phyloP scores from a whole-genome alignment of 148 eudicot species.

The Selenicereus undatus region DNA sequence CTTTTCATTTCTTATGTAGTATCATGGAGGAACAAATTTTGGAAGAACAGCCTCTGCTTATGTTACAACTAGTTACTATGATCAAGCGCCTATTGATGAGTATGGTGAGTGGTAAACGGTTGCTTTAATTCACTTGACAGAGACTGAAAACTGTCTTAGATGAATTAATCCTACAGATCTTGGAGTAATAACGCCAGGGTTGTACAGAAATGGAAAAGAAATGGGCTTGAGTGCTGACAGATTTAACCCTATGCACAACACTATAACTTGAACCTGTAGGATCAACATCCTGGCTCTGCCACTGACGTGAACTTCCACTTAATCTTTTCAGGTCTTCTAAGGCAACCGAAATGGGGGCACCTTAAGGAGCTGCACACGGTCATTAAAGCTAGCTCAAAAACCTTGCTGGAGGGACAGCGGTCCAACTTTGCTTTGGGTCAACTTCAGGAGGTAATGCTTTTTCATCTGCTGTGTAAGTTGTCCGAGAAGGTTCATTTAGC shows the following conservation, averaged over 20 bases:
- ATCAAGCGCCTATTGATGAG: slow-evolving; percentile 59
- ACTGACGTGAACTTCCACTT: background rate
- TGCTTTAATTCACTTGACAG: background rate
- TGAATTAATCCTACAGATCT: background rate
- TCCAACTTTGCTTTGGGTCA: slow-evolving; percentile 34
- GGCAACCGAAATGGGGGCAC: slow-evolving; percentile 73
- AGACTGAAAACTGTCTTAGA: background rate
- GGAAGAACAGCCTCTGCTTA: slow-evolving; percentile 52
- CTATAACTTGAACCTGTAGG: background rate
- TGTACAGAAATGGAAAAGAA: background rate
- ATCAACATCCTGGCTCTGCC: background rate
- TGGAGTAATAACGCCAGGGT: background rate
- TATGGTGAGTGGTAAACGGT: slow-evolving; percentile 36
- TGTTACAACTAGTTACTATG: slow-evolving; percentile 51
- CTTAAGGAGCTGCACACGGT: slow-evolving; percentile 49
- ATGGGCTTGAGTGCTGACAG: background rate
- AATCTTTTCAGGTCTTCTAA: slow-evolving; percentile 38
- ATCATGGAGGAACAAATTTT: slow-evolving; percentile 58
- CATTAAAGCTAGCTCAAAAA: slow-evolving; percentile 36
- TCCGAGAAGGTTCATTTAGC: background rate
- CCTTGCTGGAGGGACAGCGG: slow-evolving; percentile 37
- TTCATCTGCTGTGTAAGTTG: background rate
- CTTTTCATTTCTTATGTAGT: slow-evolving; percentile 23
- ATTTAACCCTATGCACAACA: background rate
- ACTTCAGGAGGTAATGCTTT: slow-evolving; percentile 34